Evolutionary conservation across 352 stramenopile genomes (phyloP), one percentile per base, ranked within the genome.

Genomic region (Globisporangium mamillatum): DNA sequence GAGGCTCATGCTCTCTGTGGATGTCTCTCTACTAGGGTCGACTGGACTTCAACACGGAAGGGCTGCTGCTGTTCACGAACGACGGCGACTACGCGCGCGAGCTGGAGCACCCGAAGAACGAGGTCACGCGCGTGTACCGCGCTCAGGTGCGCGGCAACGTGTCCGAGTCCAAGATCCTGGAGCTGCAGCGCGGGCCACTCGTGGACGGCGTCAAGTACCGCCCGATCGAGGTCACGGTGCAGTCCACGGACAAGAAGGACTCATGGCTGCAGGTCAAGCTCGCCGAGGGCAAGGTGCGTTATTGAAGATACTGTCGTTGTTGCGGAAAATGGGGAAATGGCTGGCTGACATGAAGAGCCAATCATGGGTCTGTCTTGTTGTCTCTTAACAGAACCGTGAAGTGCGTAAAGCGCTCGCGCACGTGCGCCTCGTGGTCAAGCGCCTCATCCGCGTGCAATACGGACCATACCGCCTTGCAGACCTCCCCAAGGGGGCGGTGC

Each of bases 21-120:
- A 18, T 4, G 0, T 44, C 50, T 56, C 34, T 20, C 18, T 44
- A n/a, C 2, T 50, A 89, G 86, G 89, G 89, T 20, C 89, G 91
- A 66, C 81, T 98, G n/a, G 93, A 98, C 69, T 97, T 89, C 71
- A 95, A 97, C 63, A 97, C 90, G 18, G 92, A 98, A 70, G 93
- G 93, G 1, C 73, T 98, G 34, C 71, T 98, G 66, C 79, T 98
- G n/a, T 81, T 98, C 14, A 98, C 91, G 14, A 97, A 96, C 70
- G 86, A 98, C 67, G 93, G 93, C 32, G 91, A 95, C 65, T 96
- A 97, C 69, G 89, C 92, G 25, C 78, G 91, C 16, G 68, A 88
- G 48, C 71, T 98, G 68, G 93, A 98, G 68, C 91, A 97, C 60
- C 93, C 93, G 24, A 88, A 83, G 72, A 93, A 69, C 60, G 76